phyloP scores from a whole-genome alignment of 495 filamentous ascomycete genomes.

The Hyaloscypha finlandica region DNA sequence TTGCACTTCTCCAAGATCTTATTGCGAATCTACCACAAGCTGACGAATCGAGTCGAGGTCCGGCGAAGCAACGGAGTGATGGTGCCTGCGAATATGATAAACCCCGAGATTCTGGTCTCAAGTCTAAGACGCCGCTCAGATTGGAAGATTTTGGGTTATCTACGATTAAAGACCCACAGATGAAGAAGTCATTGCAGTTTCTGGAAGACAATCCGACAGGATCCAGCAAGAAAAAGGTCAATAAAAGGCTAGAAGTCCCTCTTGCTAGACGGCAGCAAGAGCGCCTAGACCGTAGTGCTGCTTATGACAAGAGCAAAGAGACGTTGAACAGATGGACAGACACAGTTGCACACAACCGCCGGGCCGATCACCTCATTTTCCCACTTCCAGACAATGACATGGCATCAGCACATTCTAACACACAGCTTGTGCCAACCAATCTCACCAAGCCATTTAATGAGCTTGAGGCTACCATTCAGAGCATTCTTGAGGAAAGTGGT shows the following conservation, averaged over 20 bases:
- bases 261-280: conserved; percentile 90
- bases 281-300: conserved; percentile 77
- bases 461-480: conserved; percentile 79
- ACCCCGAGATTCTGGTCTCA: conserved; percentile 59
- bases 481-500: conserved; percentile 86
- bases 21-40: conserved; percentile 65
- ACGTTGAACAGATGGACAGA: conserved; percentile 88
- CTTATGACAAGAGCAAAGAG: conserved; percentile 89
- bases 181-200: conserved; percentile 80
- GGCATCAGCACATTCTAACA: conserved; percentile 48
- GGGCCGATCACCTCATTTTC: conserved; percentile 91
- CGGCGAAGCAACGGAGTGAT: conserved; percentile 24
- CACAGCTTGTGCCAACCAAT: conserved; percentile 55
- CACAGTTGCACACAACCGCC: conserved; percentile 89
- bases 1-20: conserved; percentile 67
- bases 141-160: conserved; percentile 72
- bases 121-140: conserved; percentile 70
- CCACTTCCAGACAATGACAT: conserved; percentile 74
- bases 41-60: conserved; percentile 35
- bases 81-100: conserved; percentile 50
- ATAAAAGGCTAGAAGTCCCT: conserved; percentile 70
- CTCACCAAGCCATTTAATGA: conserved; percentile 67
- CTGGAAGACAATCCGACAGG: conserved; percentile 45
- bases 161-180: conserved; percentile 69
- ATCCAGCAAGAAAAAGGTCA: conserved; percentile 49